phyloP scores from a whole-genome alignment of 441 rosid genomes.

The Euphorbia celastroides region DNA sequence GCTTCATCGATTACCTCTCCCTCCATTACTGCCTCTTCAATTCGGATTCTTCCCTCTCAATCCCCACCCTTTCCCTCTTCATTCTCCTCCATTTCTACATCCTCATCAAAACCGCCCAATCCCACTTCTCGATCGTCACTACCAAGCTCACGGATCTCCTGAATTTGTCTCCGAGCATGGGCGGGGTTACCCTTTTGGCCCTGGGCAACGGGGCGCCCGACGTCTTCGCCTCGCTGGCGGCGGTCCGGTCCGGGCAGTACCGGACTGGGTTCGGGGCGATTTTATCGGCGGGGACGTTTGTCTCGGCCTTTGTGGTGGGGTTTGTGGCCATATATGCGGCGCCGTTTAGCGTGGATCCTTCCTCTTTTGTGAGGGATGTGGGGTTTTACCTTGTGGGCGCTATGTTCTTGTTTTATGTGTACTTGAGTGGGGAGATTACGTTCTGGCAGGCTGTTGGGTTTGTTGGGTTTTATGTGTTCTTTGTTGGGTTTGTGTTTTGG shows the following conservation, averaged over 20 bases:
- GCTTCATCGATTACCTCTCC: conserved; percentile 52
- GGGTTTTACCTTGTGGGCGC: conserved; percentile 70
- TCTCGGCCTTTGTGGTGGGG: conserved; percentile 87
- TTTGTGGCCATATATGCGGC: conserved; percentile 88
- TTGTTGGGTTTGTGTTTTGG: conserved; percentile 93
- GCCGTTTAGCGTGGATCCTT: conserved; percentile 70
- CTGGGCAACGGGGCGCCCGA: conserved; percentile 96
- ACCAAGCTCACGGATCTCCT: conserved; percentile 71
- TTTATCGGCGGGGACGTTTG: conserved; percentile 85
- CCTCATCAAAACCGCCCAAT: conserved; percentile 89
- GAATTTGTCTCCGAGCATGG: conserved; percentile 80
- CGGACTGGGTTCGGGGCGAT: conserved; percentile 92
- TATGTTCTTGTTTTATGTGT: conserved; percentile 70
- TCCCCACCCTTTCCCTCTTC: conserved; percentile 49
- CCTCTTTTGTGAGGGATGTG: conserved; percentile 72
- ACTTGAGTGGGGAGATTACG: conserved; percentile 91
- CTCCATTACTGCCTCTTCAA: conserved; percentile 63
- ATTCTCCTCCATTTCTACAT: conserved; percentile 69
- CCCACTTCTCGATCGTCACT: conserved; percentile 88
- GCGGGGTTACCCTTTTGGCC: conserved; percentile 87
- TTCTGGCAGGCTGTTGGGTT: conserved; percentile 91
- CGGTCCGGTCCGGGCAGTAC: conserved; percentile 74
- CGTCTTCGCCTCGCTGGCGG: conserved; percentile 81
- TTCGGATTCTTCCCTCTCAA: conserved; percentile 37
- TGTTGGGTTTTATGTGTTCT: conserved; percentile 76